Base-by-base conservation (phyloP, 2,329 filamentous ascomycete species). In the Leptosphaerulina australis region DNA sequence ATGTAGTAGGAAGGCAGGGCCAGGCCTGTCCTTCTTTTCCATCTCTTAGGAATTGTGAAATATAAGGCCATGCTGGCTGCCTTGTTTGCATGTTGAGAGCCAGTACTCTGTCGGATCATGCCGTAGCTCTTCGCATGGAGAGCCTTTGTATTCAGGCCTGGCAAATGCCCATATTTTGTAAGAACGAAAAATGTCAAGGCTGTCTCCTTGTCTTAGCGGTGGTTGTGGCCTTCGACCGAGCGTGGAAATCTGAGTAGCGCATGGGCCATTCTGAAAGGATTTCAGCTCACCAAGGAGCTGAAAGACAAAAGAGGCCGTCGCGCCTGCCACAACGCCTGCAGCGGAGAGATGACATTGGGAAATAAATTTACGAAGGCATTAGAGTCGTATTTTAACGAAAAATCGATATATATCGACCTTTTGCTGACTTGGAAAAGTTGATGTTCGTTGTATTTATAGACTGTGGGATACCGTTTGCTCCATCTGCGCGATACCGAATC, bases 131-230 rank as follows among this genome's bases (percentile, higher is more conserved):
- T 22, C 17, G 34, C 18, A 17, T 62, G 5, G 39, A 43, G 30
- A 56, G 59, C 47, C 45, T 51, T 5, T 37, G 56, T 41, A 51
- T 62, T 28, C 63, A 59, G 64, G 28, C 24, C 33, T 63, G 73
- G 25, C 50, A 31, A 64, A 57, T 28, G 44, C 58, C 54, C 70
- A 71, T 50, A 59, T 59, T 50, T 50, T 50, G 44, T 60, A 59
- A 17, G 59, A 67, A 35, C 15, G 70, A 55, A 70, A 12, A 30
- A 17, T 33, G 38, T 11, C 38, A 30, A 30, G 15, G 28, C 15
- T 25, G 36, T 39, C 36, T 33, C 38, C 38, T 41, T 41, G 38
- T 41, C 25, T 41, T 41, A n/a, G 4, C 4, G 26, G 26, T 7
- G 6, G 26, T 7, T 29, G 26, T 8, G 6, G 26, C 26, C 26